These are phyloP conservation scores for Vigna reflexopilosa DNA, from an alignment of 306 rosid species.

Conservation along the genomic window DNA sequence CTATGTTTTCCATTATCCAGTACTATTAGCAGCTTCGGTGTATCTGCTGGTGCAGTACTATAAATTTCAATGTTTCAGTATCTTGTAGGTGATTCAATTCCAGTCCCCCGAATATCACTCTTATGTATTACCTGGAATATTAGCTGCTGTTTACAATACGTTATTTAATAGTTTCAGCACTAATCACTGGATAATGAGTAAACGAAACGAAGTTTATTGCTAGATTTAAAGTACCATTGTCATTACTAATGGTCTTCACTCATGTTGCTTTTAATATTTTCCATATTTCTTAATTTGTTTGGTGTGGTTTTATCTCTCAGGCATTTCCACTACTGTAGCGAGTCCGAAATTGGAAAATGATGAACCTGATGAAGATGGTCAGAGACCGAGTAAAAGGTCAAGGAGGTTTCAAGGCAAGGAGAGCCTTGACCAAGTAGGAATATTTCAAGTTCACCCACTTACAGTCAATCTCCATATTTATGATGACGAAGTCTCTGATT, in stretches of 20 bases:
- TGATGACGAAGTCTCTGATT: constrained; percentile 66
- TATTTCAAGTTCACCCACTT: constrained; percentile 72
- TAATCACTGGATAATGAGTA: neutral
- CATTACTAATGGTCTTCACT: neutral
- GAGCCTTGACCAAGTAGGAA: constrained; percentile 61
- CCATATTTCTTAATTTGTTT: neutral
- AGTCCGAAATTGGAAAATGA: constrained; percentile 63
- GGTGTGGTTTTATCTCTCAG: constrained; percentile 49
- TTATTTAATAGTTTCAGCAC: constrained; percentile 9
- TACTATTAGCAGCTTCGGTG: constrained; percentile 9
- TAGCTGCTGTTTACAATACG: constrained; percentile 4
- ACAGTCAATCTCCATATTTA: constrained; percentile 63
- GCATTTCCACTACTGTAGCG: constrained; percentile 55
- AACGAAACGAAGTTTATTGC: neutral
- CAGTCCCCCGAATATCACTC: neutral
- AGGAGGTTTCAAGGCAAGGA: constrained; percentile 63
- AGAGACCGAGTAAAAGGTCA: constrained; percentile 69
- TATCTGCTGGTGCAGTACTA: constrained; percentile 7
- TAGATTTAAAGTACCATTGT: neutral
- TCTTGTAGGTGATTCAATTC: constrained; percentile 2
- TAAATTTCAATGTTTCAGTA: neutral
- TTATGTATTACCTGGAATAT: neutral
- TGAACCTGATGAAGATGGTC: constrained; percentile 68
- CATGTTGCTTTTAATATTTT: neutral
- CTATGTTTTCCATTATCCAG: constrained; percentile 4